Base-by-base conservation (phyloP, 2,329 filamentous ascomycete species). In the Curvularia verruculosa region DNA sequence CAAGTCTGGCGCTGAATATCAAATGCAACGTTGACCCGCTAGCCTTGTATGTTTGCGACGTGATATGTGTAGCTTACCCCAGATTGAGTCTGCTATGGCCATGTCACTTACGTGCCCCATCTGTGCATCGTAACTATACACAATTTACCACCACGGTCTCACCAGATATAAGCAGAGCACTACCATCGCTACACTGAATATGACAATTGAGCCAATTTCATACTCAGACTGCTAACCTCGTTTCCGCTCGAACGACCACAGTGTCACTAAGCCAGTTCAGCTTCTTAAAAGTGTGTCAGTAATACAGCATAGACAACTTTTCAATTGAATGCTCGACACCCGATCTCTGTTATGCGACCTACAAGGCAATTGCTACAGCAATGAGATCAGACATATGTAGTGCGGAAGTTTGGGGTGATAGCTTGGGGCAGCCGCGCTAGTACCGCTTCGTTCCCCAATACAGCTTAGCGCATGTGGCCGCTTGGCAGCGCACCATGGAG, bases 401-500 rank as follows among this genome's bases (percentile, higher is more conserved):
- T 36, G 34, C 12, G 34, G 23, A 49, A 15, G 34, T 23, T 28
- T 19, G 23, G 24, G 31, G 46, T 49, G 31, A 12, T 26, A 34
- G 46, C 12, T 28, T 39, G 46, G 31, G 34, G 34, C 34, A 39
- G 23, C 23, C 46, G 29, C 23, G 24, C 46, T 26, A 39, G 23
- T 7, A 28, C n/a, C 31, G 9, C 23, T 40, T 31, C 39, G 18
- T 15, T 9, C 23, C 50, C 44, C 31, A 43, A 37, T 34, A 40
- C 19, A 24, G 54, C 3, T 39, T 54, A 57, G 54, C 29, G 15
- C 5, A 7, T 6, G 9, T 45, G 23, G 29, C 31, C 37, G 53
- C 52, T 52, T 56, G 45, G 46, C 57, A 49, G 36, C 54, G 46
- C 58, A 54, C 54, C 53, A 54, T 47, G 44, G 49, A 57, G 15